Base-by-base conservation (phyloP, 176 grass and related monocot genomes). In the Echinochloa phyllopogon region DNA sequence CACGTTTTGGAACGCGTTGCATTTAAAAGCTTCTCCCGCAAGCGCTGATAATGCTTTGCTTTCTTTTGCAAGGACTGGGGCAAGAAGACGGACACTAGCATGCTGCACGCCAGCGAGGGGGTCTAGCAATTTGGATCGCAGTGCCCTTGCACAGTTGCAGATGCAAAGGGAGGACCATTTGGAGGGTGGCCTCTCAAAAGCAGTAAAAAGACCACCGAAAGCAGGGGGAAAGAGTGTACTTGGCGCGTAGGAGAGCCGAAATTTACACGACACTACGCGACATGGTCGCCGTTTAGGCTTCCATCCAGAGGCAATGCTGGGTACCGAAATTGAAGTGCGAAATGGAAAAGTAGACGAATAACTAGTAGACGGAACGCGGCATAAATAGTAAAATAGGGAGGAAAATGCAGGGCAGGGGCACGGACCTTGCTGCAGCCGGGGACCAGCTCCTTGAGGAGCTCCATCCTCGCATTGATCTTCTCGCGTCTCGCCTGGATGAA, bases 391-490 rank as follows among this genome's bases (percentile, higher is more conserved):
- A n/a, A n/a, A n/a, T 23, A 36, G 38, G 52, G 49, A 79, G 18
- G 18, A 61, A 55, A 21, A 60, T 80, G 63, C 82, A 61, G 70
- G 43, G 57, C n/a, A 60, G 25, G 0, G 10, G 57, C n/a, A 60
- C 45, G 0, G 10, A 94, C 94, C 94, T 95, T 95, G 62, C 83
- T 95, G 80, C 94, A 95, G 11, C 94, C 91, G 76, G 94, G 94
- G 83, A 95, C 94, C 88, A 95, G 86, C 91, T 93, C 94, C 84
- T 95, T 92, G 56, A 95, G 94, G 61, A 95, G 88, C 80, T 95
- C 91, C 94, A 95, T 95, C 86, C 94, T 85, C 25, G 88, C 94
- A 79, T 93, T 95, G 79, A 95, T 93, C 89, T 95, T 95, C 79
- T 93, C 94, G 18, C 94, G 91, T 61, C 94, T 93, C 66, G 91